Conservation (phyloP, 2,329 filamentous ascomycete species). For the Cladophialophora psammophila region DNA sequence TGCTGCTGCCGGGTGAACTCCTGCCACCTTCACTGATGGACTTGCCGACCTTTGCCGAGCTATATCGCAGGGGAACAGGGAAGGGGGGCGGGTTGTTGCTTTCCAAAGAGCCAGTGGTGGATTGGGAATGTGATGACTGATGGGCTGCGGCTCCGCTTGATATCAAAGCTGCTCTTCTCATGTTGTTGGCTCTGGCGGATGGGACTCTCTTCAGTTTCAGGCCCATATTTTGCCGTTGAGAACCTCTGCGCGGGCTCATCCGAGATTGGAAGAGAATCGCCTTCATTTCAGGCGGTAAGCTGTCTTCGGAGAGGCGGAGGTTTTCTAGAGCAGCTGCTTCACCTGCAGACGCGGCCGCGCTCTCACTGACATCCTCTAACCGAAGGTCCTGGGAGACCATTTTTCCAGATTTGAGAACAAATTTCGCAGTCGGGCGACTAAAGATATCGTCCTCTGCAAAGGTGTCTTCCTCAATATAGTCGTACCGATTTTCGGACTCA, state of each 20-base stretch:
- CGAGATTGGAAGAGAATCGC: slow-evolving; percentile 31
- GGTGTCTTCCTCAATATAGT: slow-evolving; percentile 37
- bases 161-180: slow-evolving; percentile 81
- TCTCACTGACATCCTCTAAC: slow-evolving; percentile 50
- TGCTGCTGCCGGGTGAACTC: slow-evolving; percentile 72
- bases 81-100: slow-evolving; percentile 73
- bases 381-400: slow-evolving; percentile 48
- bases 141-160: slow-evolving; percentile 78
- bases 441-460: slow-evolving; percentile 55
- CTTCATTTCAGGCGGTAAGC: slow-evolving; percentile 35
- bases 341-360: slow-evolving; percentile 31
- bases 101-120: slow-evolving; percentile 54
- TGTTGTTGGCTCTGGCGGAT: slow-evolving; percentile 62
- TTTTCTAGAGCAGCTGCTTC: slow-evolving; percentile 38
- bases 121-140: slow-evolving; percentile 65
- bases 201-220: slow-evolving; percentile 38
- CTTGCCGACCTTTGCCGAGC: slow-evolving; percentile 76
- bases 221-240: slow-evolving; percentile 29
- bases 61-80: slow-evolving; percentile 87
- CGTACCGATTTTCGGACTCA: slow-evolving; percentile 59
- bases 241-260: slow-evolving; percentile 24
- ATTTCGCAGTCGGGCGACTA: slow-evolving; percentile 54
- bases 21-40: slow-evolving; percentile 77
- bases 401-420: slow-evolving; percentile 52
- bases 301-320: slow-evolving; percentile 39